Percentiles rank a stretch among this genome's conserved stretches.
Conservation (phyloP, 371 early-diverging fungal genomes). For the Coemansia sp. region DNA sequence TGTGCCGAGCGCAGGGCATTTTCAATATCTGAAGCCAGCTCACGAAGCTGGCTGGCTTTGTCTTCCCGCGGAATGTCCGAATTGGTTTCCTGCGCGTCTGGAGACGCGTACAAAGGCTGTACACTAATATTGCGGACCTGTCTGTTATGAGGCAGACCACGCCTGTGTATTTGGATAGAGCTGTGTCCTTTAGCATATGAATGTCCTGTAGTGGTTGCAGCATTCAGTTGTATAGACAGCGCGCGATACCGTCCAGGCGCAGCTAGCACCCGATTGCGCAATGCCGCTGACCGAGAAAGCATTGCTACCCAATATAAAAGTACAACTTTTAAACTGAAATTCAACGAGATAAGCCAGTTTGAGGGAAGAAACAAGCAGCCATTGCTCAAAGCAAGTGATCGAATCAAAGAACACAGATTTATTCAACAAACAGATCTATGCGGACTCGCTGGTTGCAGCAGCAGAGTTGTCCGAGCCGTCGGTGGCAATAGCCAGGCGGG, state of each 20-base stretch:
- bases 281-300: slow-evolving; percentile 3
- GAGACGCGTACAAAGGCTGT: neutral
- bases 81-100: neutral
- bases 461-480: neutral
- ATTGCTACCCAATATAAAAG: neutral
- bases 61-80: slow-evolving; percentile 7
- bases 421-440: neutral
- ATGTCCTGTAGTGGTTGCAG: neutral
- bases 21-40: slow-evolving; percentile 21
- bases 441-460: neutral
- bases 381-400: neutral
- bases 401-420: neutral
- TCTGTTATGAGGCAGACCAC: neutral
- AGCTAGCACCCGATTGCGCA: neutral
- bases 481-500: slow-evolving; percentile 51
- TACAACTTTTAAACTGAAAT: neutral
- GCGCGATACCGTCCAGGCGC: neutral
- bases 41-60: slow-evolving; percentile 7
- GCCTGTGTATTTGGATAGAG: neutral
- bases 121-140: slow-evolving; percentile 19
- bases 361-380: no score
- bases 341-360: no score
- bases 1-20: slow-evolving; percentile 1
- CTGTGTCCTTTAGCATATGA: neutral
- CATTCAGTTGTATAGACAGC: neutral